phyloP scores from a whole-genome alignment of 768 basidiomycete species.

The Hygrocybe punicea region DNA sequence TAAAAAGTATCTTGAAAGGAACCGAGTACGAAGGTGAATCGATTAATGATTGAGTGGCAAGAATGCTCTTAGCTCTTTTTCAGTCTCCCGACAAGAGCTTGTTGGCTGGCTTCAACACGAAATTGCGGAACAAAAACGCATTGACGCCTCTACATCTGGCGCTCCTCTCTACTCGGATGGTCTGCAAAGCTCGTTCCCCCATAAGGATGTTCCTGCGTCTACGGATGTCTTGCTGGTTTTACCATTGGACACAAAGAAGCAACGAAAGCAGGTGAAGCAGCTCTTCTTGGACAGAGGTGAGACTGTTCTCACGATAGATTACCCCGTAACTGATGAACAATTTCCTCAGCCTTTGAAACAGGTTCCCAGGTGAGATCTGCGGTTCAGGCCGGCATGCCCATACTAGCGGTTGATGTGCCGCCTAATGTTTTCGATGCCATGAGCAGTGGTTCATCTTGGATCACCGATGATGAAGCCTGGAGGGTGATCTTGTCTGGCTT shows the following conservation, averaged over 20 bases:
- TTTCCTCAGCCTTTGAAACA: slow-evolving; percentile 59
- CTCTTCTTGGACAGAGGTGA: slow-evolving; percentile 66
- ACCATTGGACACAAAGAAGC: slow-evolving; percentile 69
- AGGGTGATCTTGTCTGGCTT: slow-evolving; percentile 54
- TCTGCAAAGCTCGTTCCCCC: slow-evolving; percentile 30
- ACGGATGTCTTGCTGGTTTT: slow-evolving; percentile 63
- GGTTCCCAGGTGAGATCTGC: slow-evolving; percentile 55
- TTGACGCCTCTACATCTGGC: slow-evolving; percentile 64
- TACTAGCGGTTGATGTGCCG: slow-evolving; percentile 70
- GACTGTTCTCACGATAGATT: slow-evolving; percentile 8
- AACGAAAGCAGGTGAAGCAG: slow-evolving; percentile 67
- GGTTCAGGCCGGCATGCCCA: slow-evolving; percentile 58
- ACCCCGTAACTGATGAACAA: background rate
- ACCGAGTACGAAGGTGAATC: slow-evolving; percentile 68
- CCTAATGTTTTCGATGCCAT: slow-evolving; percentile 59
- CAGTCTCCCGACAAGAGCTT: slow-evolving; percentile 60
- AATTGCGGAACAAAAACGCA: slow-evolving; percentile 74
- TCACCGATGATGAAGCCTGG: slow-evolving; percentile 75
- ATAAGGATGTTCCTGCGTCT: slow-evolving; percentile 37
- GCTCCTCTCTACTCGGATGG: slow-evolving; percentile 44
- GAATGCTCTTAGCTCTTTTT: background rate
- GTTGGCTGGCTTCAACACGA: slow-evolving; percentile 73
- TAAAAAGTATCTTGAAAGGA: slow-evolving; percentile 78
- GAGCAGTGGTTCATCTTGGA: slow-evolving; percentile 56
- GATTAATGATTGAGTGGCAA: too few relatives aligned